Base-by-base conservation (phyloP, 2,329 filamentous ascomycete genomes). In the Botrytis paeoniae region DNA sequence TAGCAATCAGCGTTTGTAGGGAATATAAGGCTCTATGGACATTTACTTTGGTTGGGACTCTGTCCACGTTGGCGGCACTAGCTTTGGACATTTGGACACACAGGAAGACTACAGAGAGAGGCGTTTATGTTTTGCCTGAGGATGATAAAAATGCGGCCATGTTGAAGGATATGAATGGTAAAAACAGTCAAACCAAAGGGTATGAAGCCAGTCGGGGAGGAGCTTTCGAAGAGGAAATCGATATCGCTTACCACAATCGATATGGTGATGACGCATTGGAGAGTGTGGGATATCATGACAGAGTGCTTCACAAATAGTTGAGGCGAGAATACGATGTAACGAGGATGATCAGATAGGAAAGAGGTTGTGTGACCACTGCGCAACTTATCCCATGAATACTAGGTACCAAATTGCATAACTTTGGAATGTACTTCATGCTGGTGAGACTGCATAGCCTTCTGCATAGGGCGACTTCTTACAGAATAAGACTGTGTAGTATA, bases 11-110 rank as follows among this genome's bases (percentile, higher is more conserved):
- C 16, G 76, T 80, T 16, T 80, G 79, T 62, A 74, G 76, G 59
- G 78, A 80, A 63, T 80, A 80, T 43, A 80, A 80, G 61, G 74
- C 76, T 32, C 51, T 80, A 25, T 80, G 79, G 79, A 64, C 74
- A 18, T 79, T 79, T 75, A 78, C 78, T 1, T 70, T 80, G 45
- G 61, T 77, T 64, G 79, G 75, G 35, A 77, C 77, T 4, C 69
- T 77, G 7, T 77, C 78, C 20, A 78, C 78, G 0, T 62, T 79
- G 39, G 69, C 71, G 29, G 78, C 79, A n/a, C 68, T 79, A 8
- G 73, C 62, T 22, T 74, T 80, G 35, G 78, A 80, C 59, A 69
- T 78, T 61, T 72, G 74, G 29, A 79, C 77, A 10, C 74, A 77
- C 32, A 74, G 61, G n/a, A 76, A 75, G 35, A 69, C 74, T 10